phyloP scores from a whole-genome alignment of 2,329 filamentous ascomycete species.

The Aspergillus fischeri region DNA sequence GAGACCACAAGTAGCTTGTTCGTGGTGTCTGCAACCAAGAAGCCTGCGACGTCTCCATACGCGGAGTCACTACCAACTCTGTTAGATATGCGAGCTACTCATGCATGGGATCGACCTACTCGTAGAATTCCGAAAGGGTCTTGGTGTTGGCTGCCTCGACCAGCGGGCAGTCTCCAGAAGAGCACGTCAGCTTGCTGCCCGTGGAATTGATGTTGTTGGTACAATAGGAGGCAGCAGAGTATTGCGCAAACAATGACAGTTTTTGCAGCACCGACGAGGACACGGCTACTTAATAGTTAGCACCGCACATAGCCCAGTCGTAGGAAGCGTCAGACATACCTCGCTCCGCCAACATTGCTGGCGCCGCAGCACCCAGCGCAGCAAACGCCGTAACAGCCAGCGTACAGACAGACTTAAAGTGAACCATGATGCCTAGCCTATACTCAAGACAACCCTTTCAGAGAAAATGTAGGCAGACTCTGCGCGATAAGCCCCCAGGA shows the following conservation, averaged over 20 bases:
- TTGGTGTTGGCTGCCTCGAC: slow-evolving; percentile 46
- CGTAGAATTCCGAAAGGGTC: slow-evolving; percentile 47
- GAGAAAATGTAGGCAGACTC: not conserved
- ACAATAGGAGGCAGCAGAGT: slow-evolving; percentile 53
- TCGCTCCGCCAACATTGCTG: slow-evolving; percentile 10
- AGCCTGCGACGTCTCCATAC: slow-evolving; percentile 44
- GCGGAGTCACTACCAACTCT: not conserved
- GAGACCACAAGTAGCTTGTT: slow-evolving; percentile 36
- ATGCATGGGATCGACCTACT: slow-evolving; percentile 31
- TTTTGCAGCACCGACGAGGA: slow-evolving; percentile 38
- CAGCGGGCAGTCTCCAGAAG: slow-evolving; percentile 43
- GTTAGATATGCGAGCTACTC: not conserved
- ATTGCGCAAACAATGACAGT: slow-evolving; percentile 48
- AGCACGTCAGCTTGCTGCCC: slow-evolving; percentile 43
- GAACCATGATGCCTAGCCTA: not conserved
- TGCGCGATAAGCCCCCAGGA: not conserved
- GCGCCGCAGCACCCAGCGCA: slow-evolving; percentile 17
- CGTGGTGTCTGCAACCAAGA: slow-evolving; percentile 44
- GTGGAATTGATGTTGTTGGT: slow-evolving; percentile 44
- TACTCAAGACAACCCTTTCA: not conserved
- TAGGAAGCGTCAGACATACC: not conserved
- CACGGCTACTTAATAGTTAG: slow-evolving; percentile 27
- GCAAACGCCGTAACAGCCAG: slow-evolving; percentile 11
- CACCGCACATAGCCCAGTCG: not conserved
- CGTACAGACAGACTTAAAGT: not conserved